phyloP scores from a whole-genome alignment of 108 stramenopile genomes.

The Hondaea fermentalgiana region DNA sequence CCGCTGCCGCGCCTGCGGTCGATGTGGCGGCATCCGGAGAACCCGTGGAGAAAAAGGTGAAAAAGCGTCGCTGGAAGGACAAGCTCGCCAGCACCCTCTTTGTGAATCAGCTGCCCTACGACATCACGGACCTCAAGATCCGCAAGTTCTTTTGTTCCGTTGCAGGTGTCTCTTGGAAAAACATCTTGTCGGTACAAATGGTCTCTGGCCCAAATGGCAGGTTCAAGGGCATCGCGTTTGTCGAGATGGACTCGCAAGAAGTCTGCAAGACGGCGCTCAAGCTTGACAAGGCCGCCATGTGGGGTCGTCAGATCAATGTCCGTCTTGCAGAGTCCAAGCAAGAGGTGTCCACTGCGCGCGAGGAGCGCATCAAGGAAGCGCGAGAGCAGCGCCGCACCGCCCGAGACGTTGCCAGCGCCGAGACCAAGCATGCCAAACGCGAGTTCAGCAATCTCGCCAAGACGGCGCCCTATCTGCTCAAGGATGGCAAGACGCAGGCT shows the following conservation, averaged over 20 bases:
- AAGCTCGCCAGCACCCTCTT: background rate
- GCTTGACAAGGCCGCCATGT: background rate
- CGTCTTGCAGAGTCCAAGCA: background rate
- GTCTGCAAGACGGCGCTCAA: background rate
- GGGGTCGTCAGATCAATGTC: background rate
- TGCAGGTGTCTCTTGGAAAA: background rate
- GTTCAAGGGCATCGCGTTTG: conserved; percentile 4
- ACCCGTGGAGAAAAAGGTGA: background rate
- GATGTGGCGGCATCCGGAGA: background rate
- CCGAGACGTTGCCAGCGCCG: background rate
- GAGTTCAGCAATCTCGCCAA: background rate
- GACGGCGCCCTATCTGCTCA: background rate
- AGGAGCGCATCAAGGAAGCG: background rate
- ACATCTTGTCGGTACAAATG: background rate
- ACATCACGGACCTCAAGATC: background rate
- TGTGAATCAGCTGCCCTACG: conserved; percentile 7
- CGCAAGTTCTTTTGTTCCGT: background rate
- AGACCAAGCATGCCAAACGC: background rate
- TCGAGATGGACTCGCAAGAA: background rate
- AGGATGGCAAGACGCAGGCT: background rate
- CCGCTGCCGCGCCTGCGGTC: background rate
- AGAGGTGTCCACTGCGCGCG: background rate
- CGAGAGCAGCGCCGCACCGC: background rate
- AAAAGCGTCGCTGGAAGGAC: background rate
- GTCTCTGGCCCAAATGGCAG: background rate